A percentile compares a stretch with the other conserved stretches of the same genome.
phyloP scores from a whole-genome alignment of 108 stramenopile genomes.

The Asterionellopsis glacialis region DNA sequence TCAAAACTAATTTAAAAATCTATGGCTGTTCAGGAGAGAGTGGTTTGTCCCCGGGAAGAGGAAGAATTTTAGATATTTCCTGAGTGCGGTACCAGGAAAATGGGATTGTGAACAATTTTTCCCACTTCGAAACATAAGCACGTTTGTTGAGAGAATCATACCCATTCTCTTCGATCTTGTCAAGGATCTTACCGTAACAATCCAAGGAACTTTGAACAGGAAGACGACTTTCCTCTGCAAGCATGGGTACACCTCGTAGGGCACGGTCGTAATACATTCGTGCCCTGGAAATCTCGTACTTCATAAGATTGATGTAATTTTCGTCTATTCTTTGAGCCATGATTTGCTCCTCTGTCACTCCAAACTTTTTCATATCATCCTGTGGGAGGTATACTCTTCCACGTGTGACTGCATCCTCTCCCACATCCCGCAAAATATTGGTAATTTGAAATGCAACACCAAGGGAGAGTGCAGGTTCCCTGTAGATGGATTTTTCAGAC shows the following conservation, averaged over 20 bases:
- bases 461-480: conserved; percentile 90
- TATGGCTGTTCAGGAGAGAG: background rate
- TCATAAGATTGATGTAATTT: conserved; percentile 90
- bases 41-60: conserved; percentile 68
- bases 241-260: conserved; percentile 89
- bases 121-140: conserved; percentile 94
- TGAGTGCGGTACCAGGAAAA: conserved; percentile 88
- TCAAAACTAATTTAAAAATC: background rate
- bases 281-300: conserved; percentile 92
- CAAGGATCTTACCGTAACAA: conserved; percentile 91
- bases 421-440: conserved; percentile 97
- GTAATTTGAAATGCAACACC: conserved; percentile 99
- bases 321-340: conserved; percentile 82
- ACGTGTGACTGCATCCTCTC: conserved; percentile 90
- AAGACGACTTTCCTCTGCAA: conserved; percentile 78
- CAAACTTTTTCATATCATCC: conserved; percentile 86
- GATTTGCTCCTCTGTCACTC: conserved; percentile 90
- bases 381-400: conserved; percentile 92
- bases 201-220: conserved; percentile 91
- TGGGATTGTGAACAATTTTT: conserved; percentile 93
- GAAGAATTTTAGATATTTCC: conserved; percentile 65
- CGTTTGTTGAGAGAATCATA: conserved; percentile 93
- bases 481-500: conserved; percentile 14
- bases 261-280: conserved; percentile 93
- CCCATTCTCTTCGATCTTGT: conserved; percentile 91